These are phyloP conservation scores for Lepiota brunneoincarnata DNA, from an alignment of 768 basidiomycete genomes.

Conservation along the genomic window DNA sequence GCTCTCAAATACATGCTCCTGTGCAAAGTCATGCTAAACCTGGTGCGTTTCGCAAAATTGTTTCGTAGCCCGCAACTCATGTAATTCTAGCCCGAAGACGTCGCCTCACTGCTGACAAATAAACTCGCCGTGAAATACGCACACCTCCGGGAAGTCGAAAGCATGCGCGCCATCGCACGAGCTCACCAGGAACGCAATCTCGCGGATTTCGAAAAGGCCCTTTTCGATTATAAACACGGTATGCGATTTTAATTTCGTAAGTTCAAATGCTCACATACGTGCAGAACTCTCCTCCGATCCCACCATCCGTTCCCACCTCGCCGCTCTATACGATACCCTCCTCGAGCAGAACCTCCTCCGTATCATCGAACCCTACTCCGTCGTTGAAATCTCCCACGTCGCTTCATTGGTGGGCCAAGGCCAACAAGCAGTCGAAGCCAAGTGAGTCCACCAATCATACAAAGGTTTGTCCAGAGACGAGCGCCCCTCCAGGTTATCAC, in stretches of 20 bases:
- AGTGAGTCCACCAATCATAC: slow-evolving; percentile 50
- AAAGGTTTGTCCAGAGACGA: neutral
- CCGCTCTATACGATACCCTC: slow-evolving; percentile 92
- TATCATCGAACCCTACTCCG: slow-evolving; percentile 94
- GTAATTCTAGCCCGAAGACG: slow-evolving; percentile 79
- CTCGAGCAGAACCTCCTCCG: slow-evolving; percentile 93
- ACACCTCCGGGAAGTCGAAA: slow-evolving; percentile 85
- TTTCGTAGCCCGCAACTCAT: neutral
- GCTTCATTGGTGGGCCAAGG: slow-evolving; percentile 88
- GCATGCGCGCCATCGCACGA: slow-evolving; percentile 91
- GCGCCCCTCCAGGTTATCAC: slow-evolving; percentile 64
- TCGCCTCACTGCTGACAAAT: slow-evolving; percentile 78
- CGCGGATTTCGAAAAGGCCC: slow-evolving; percentile 82
- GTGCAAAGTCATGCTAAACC: slow-evolving; percentile 97
- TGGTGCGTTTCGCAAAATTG: slow-evolving; percentile 49
- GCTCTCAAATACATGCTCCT: slow-evolving; percentile 97
- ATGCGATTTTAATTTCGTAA: slow-evolving; percentile 17
- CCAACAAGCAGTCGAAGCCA: slow-evolving; percentile 84
- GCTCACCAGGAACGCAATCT: slow-evolving; percentile 93
- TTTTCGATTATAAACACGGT: slow-evolving; percentile 86
- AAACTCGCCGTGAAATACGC: slow-evolving; percentile 90
- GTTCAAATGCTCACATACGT: neutral
- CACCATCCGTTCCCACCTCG: slow-evolving; percentile 92
- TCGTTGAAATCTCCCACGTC: slow-evolving; percentile 88
- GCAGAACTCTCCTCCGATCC: slow-evolving; percentile 93